Evolutionary conservation across 1,284 basidiomycete genomes (phyloP), one percentile per base, ranked within the genome.

Genomic region (Xerocomus minutiporus): DNA sequence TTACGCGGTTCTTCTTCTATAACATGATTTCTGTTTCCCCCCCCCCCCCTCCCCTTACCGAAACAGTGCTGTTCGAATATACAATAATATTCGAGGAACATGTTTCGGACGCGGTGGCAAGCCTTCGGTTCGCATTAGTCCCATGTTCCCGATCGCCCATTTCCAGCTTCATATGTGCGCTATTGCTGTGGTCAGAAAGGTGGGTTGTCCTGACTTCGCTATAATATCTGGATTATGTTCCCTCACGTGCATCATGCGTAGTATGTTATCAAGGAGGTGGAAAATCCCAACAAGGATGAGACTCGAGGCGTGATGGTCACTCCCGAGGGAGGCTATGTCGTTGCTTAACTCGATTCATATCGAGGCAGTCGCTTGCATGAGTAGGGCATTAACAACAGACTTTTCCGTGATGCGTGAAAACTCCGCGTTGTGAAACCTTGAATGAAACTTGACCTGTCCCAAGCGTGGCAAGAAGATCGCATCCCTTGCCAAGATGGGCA

Each of bases 171-270:
- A 51, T 99, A 99, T 74, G 94, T 99, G 15, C 99, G 97, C 70
- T 98, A 98, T 71, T 86, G 97, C 38, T 99, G 97, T 73, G 95
- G 95, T 40, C 90, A 97, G 73, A 97, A 97, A 83, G 94, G 93
- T 93, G 64, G 54, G 84, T 64, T 47, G 48, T 36, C 35, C 26
- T 20, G 43, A 15, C 47, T 50, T 46, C n/a, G 28, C 47, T 12
- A 31, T n/a, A 4, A 17, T 29, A 17, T 20, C 41, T 29, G 17
- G 20, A 43, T 56, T 28, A 57, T 52, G 34, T 47, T 54, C 34
- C 46, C 48, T 1, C 70, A 99, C 97, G 4, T 97, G 97, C 73
- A 97, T 97, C 57, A 97, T 97, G 8, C 85, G 95, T 59, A 96
- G 91, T 17, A 17, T 65, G 97, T 99, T 82, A 77, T 99, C 50